Evolutionary conservation across 2,329 filamentous ascomycete genomes (phyloP).

Genomic region (Thelonectria blattea): DNA sequence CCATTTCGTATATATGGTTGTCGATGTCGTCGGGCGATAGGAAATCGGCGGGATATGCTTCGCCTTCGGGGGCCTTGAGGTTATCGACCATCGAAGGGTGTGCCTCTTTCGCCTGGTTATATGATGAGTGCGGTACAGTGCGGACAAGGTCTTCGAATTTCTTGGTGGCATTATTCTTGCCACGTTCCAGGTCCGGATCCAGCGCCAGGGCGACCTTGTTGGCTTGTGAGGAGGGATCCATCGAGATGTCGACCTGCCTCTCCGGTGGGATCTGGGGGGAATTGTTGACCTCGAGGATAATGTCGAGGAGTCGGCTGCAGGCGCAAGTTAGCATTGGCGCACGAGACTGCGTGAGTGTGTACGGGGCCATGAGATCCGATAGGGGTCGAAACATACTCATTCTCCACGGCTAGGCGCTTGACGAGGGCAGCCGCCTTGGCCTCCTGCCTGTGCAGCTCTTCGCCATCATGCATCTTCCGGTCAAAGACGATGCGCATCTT

Average conservation of each 20-base stretch:
- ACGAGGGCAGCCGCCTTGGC: slow-evolving; percentile 81
- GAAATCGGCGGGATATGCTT: slow-evolving; percentile 67
- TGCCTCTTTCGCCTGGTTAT: slow-evolving; percentile 63
- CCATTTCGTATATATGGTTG: slow-evolving; percentile 72
- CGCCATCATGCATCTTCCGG: slow-evolving; percentile 78
- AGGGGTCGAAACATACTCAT: slow-evolving; percentile 70
- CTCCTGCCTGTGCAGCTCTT: slow-evolving; percentile 81
- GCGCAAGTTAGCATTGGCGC: slow-evolving; percentile 26
- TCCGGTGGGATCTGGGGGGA: slow-evolving; percentile 77
- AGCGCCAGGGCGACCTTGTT: slow-evolving; percentile 42
- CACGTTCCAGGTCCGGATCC: slow-evolving; percentile 44
- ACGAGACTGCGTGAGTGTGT: slow-evolving; percentile 2
- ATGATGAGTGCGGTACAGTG: slow-evolving; percentile 59
- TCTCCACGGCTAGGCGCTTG: slow-evolving; percentile 85
- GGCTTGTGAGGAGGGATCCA: slow-evolving; percentile 52
- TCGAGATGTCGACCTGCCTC: slow-evolving; percentile 74
- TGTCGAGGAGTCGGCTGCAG: slow-evolving; percentile 80
- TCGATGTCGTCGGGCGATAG: slow-evolving; percentile 74
- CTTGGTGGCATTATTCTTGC: slow-evolving; percentile 53
- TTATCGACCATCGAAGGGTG: slow-evolving; percentile 64
- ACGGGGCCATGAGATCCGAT: background rate
- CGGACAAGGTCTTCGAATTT: slow-evolving; percentile 57
- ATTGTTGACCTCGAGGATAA: slow-evolving; percentile 89
- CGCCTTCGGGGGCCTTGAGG: slow-evolving; percentile 56
- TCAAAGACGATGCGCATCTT: slow-evolving; percentile 87